phyloP scores from a whole-genome alignment of 1,139 yeast genomes.

The Saccharomyces hybrid region DNA sequence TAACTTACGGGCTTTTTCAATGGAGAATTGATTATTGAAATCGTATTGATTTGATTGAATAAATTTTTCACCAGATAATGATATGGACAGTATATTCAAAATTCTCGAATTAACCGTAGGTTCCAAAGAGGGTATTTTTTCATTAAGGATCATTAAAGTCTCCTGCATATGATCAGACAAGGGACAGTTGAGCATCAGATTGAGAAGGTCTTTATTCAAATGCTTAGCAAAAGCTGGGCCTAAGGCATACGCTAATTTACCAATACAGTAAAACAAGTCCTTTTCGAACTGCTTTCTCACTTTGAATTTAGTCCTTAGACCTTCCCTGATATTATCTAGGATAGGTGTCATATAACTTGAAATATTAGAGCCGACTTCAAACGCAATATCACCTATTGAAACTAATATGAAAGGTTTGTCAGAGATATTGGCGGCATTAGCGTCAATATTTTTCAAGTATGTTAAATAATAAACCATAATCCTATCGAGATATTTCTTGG shows the following conservation, averaged over 20 bases:
- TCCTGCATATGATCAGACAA: conserved; percentile 73
- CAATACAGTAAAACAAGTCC: conserved; percentile 83
- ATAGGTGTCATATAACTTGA: conserved; percentile 85
- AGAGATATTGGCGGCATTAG: conserved; percentile 20
- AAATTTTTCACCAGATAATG: conserved; percentile 73
- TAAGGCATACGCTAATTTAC: conserved; percentile 78
- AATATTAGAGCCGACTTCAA: conserved; percentile 79
- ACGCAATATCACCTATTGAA: conserved; percentile 82
- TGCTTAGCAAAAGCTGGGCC: conserved; percentile 95
- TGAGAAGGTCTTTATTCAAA: conserved; percentile 72
- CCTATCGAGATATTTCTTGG: conserved; percentile 72
- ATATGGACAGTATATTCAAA: conserved; percentile 63
- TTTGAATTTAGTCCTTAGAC: conserved; percentile 65
- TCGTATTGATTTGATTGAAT: conserved; percentile 87
- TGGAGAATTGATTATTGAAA: conserved; percentile 48
- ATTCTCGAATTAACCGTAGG: conserved; percentile 64
- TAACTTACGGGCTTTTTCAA: conserved; percentile 64
- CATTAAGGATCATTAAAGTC: conserved; percentile 60
- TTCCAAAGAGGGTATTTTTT: conserved; percentile 73
- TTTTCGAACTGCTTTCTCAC: conserved; percentile 71
- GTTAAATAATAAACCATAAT: conserved; percentile 71
- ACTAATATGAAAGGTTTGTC: conserved; percentile 73
- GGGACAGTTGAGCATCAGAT: conserved; percentile 74
- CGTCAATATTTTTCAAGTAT: conserved; percentile 63
- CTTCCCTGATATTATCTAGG: conserved; percentile 75